Conservation (phyloP, 1,284 basidiomycete species). For the Chiua sp. region DNA sequence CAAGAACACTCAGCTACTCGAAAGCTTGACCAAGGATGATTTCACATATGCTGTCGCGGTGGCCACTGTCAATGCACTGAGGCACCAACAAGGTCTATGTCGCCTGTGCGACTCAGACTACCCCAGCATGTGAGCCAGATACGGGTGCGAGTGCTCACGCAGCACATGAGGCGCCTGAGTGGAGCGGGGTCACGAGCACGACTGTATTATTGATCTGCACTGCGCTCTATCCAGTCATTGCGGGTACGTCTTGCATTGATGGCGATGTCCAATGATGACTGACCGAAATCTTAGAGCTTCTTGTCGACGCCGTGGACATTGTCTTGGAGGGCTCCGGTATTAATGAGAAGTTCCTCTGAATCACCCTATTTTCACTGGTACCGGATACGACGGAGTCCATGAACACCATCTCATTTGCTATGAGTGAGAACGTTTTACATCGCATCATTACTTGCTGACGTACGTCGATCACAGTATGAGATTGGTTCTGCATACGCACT, state of each 20-base stretch:
- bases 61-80: slow-evolving; percentile 85
- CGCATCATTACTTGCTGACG: slow-evolving; percentile 2
- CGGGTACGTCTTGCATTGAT: slow-evolving; percentile 61
- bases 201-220: slow-evolving; percentile 92
- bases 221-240: slow-evolving; percentile 93
- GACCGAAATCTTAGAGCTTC: slow-evolving; percentile 66
- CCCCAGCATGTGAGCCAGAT: slow-evolving; percentile 39
- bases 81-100: slow-evolving; percentile 70
- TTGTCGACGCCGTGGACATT: slow-evolving; percentile 96
- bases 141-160: slow-evolving; percentile 65
- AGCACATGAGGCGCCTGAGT: slow-evolving; percentile 96
- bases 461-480: slow-evolving; percentile 78
- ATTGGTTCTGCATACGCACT: slow-evolving; percentile 99
- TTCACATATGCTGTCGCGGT: slow-evolving; percentile 91
- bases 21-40: slow-evolving; percentile 81
- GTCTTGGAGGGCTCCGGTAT: slow-evolving; percentile 93
- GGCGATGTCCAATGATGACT: not conserved
- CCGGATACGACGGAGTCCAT: slow-evolving; percentile 99
- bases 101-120: slow-evolving; percentile 47
- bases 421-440: slow-evolving; percentile 87
- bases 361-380: slow-evolving; percentile 96
- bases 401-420: slow-evolving; percentile 99
- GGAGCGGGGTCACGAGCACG: slow-evolving; percentile 87
- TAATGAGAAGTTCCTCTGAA: slow-evolving; percentile 97
- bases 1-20: slow-evolving; percentile 66